phyloP scores from a whole-genome alignment of 352 stramenopile genomes.

The Phytophthora nicotianae region DNA sequence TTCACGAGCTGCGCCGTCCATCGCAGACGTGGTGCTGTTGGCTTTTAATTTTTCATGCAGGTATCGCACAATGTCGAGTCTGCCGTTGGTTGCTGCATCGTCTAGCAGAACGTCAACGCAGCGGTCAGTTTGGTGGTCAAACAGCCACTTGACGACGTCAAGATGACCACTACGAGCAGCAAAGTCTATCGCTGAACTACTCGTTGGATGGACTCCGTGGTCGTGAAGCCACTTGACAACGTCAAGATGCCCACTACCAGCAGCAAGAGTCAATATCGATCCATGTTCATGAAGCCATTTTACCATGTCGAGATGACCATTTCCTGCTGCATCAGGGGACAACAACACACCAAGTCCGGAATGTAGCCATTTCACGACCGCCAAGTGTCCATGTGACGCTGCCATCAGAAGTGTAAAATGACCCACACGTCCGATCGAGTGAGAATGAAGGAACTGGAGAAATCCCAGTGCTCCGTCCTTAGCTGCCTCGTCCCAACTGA shows the following conservation, averaged over 20 bases:
- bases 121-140: constrained; percentile 1
- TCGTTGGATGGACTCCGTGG: constrained; percentile 9
- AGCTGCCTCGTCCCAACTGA: constrained; percentile 26
- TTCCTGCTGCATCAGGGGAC: constrained; percentile 20
- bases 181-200: constrained; percentile 12
- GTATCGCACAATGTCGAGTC: constrained; percentile 16
- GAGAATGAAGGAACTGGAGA: constrained; percentile 23
- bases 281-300: constrained; percentile 28
- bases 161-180: constrained; percentile 19
- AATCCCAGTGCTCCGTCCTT: constrained; percentile 25
- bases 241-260: constrained; percentile 20
- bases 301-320: constrained; percentile 22
- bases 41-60: constrained; percentile 6
- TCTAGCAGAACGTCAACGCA: constrained; percentile 10
- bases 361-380: constrained; percentile 29
- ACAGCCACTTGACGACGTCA: constrained; percentile 22
- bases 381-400: constrained; percentile 25
- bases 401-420: constrained; percentile 23
- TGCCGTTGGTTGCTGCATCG: constrained; percentile 4
- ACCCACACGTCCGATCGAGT: constrained; percentile 18
- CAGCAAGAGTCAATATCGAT: constrained; percentile 13
- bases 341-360: not conserved
- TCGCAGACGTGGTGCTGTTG: constrained; percentile 9
- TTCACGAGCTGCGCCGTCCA: constrained; percentile 15
- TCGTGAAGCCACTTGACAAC: constrained; percentile 23